Percentiles rank a stretch among this genome's conserved stretches.
Conservation (phyloP, 1,284 basidiomycete genomes). For the Tilletia horrida region DNA sequence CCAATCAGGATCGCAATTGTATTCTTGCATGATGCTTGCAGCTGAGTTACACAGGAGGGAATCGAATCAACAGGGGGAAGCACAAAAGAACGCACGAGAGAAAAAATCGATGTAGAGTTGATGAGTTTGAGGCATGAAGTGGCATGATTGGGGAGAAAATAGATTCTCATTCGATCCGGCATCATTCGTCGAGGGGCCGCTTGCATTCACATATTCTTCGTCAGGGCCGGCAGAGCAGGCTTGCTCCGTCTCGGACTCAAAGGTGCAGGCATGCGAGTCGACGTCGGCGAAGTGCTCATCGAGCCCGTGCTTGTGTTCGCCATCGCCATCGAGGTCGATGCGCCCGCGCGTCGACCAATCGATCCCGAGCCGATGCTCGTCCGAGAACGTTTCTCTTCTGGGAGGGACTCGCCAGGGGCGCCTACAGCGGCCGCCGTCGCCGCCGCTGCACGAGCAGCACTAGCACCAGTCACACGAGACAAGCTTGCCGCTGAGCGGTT, state of each 20-base stretch:
- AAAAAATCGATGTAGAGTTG: too few relatives aligned
- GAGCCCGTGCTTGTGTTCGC: neutral
- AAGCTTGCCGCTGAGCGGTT: neutral
- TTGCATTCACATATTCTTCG: conserved; percentile 3
- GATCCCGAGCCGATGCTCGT: neutral
- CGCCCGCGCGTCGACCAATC: conserved; percentile 16
- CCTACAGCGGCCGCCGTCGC: neutral
- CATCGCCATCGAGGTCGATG: neutral
- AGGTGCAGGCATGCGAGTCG: neutral
- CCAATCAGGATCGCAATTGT: too few relatives aligned
- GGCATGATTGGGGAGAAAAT: neutral
- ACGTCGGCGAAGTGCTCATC: neutral
- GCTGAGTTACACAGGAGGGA: too few relatives aligned
- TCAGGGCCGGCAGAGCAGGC: conserved; percentile 6
- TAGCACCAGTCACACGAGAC: conserved; percentile 3
- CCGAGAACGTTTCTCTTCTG: too few relatives aligned
- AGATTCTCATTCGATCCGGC: too few relatives aligned
- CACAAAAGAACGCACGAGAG: too few relatives aligned
- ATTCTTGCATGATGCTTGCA: too few relatives aligned
- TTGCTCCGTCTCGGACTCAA: neutral
- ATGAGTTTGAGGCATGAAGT: too few relatives aligned
- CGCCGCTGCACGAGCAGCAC: neutral
- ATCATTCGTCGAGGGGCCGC: neutral
- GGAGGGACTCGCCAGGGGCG: neutral
- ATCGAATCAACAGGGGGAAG: too few relatives aligned